A percentile compares a stretch with the other conserved stretches of the same genome.
Evolutionary conservation across 495 filamentous ascomycete species (phyloP).

Genomic region (Aspergillus panamensis): DNA sequence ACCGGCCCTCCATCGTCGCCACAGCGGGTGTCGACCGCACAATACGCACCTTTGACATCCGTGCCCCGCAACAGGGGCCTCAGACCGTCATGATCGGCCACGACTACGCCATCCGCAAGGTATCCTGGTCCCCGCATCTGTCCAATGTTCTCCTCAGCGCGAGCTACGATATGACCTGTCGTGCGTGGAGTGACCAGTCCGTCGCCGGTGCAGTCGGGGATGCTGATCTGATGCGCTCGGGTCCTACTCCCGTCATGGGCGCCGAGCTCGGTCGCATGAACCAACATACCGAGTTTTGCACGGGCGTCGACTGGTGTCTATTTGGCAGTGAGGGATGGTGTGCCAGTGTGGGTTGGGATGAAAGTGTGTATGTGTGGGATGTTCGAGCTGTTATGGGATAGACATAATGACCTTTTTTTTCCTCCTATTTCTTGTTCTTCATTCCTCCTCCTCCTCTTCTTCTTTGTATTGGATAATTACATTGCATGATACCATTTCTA

Average conservation of each 20-base stretch:
- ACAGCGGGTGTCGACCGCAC: constrained; percentile 84
- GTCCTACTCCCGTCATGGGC: constrained; percentile 47
- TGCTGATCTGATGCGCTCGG: constrained; percentile 39
- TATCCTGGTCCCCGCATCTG: constrained; percentile 91
- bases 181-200: constrained; percentile 77
- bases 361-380: constrained; percentile 88
- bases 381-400: constrained; percentile 62
- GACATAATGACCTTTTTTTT: constrained; percentile 10
- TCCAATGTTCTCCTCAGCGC: constrained; percentile 79
- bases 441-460: constrained; percentile 9
- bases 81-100: constrained; percentile 72
- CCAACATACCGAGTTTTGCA: constrained; percentile 90
- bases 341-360: constrained; percentile 91
- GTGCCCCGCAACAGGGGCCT: constrained; percentile 67
- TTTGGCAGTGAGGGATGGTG: constrained; percentile 96
- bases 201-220: constrained; percentile 52
- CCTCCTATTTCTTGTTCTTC: no score
- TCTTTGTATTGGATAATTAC: constrained; percentile 25
- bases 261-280: constrained; percentile 83
- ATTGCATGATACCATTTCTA: constrained; percentile 30
- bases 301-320: constrained; percentile 96
- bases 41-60: constrained; percentile 85
- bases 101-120: constrained; percentile 79
- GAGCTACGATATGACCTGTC: constrained; percentile 96
- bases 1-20: constrained; percentile 75